These are phyloP conservation scores for Candida freyschussii DNA, from an alignment of 1,139 yeast species.

Conservation along the genomic window DNA sequence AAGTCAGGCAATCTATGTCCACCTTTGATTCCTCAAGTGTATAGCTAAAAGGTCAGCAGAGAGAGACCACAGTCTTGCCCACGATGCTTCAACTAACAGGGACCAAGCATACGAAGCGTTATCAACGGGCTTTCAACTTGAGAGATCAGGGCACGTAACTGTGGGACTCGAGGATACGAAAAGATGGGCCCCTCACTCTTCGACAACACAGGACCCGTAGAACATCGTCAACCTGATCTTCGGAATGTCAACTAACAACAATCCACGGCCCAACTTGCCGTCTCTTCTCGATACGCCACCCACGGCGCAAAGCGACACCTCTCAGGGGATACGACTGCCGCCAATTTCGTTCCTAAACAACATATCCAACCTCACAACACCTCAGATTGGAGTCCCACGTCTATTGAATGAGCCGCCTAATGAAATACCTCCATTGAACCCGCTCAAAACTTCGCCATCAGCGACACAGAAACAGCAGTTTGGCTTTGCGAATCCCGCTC, in stretches of 20 bases:
- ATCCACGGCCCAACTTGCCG: constrained; percentile 21
- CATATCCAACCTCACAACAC: constrained; percentile 8
- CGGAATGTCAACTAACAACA: constrained; percentile 2
- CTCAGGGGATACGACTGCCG: constrained; percentile 28
- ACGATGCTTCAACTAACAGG: too few relatives aligned
- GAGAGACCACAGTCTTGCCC: too few relatives aligned
- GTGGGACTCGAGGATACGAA: neutral
- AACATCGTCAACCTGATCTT: constrained; percentile 2
- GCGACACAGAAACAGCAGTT: neutral
- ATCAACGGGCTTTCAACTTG: too few relatives aligned
- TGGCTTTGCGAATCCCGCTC: neutral
- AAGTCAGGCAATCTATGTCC: too few relatives aligned
- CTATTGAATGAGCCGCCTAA: constrained; percentile 10
- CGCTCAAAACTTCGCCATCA: neutral
- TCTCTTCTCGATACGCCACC: constrained; percentile 12
- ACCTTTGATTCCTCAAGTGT: too few relatives aligned
- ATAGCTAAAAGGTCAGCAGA: too few relatives aligned
- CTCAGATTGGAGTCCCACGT: constrained; percentile 7
- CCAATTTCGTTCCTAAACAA: constrained; percentile 30
- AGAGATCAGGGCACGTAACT: constrained; percentile 4
- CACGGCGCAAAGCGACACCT: constrained; percentile 3
- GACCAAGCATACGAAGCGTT: too few relatives aligned
- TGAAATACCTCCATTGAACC: too few relatives aligned
- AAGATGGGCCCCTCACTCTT: neutral
- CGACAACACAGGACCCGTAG: constrained; percentile 1